Conservation (phyloP, 352 stramenopile genomes). For the Phytophthora europaea region DNA sequence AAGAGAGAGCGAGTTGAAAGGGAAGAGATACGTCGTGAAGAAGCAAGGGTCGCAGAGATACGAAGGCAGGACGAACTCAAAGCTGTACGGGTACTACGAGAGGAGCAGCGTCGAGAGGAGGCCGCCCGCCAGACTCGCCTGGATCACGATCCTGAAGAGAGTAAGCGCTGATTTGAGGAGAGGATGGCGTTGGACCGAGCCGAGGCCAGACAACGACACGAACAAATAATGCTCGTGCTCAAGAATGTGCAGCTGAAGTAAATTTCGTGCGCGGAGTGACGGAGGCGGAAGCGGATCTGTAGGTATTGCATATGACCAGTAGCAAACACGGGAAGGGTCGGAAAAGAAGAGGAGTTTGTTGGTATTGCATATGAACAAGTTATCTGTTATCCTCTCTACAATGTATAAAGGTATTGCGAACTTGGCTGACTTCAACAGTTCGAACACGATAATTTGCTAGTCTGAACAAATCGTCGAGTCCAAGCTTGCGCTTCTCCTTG, state of each 20-base stretch:
- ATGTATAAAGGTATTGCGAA: neutral
- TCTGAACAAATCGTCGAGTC: neutral
- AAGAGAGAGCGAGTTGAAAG: neutral
- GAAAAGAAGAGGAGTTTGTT: neutral
- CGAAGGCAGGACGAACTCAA: neutral
- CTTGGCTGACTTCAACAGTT: neutral
- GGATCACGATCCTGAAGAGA: slow-evolving; percentile 7
- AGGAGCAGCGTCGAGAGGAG: neutral
- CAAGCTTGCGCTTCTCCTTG: neutral
- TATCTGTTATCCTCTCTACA: neutral
- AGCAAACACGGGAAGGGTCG: neutral
- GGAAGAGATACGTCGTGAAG: neutral
- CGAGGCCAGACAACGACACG: slow-evolving; percentile 5
- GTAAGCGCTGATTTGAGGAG: neutral
- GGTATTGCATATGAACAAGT: neutral
- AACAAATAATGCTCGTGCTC: slow-evolving; percentile 18
- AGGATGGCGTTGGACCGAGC: neutral
- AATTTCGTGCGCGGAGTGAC: neutral
- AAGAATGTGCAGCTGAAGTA: slow-evolving; percentile 1
- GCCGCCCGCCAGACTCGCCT: neutral
- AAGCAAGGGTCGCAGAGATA: neutral
- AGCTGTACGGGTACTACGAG: neutral
- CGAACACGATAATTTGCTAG: neutral
- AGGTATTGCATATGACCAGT: neutral
- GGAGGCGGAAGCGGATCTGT: neutral